These are phyloP conservation scores for Cryphonectria carpinicola DNA, from an alignment of 2,329 filamentous ascomycete genomes.

Conservation along the genomic window DNA sequence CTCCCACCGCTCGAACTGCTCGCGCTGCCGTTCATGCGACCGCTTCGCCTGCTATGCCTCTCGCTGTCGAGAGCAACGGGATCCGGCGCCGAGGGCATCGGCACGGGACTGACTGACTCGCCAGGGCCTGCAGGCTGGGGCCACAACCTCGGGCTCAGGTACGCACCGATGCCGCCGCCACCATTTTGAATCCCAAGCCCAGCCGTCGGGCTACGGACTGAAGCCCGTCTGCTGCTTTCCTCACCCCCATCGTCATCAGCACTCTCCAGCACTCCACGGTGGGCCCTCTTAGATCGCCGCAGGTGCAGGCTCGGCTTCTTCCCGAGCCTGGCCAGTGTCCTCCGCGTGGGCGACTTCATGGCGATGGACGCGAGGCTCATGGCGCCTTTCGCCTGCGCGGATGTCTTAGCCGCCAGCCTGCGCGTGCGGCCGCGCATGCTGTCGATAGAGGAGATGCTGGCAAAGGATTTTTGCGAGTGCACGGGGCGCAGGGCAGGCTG, in stretches of 20 bases:
- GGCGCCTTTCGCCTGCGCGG: slow-evolving; percentile 23
- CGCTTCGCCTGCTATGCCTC: slow-evolving; percentile 16
- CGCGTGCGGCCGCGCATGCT: slow-evolving; percentile 20
- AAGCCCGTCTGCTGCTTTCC: not conserved
- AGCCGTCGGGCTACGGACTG: not conserved
- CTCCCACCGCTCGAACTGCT: slow-evolving; percentile 15
- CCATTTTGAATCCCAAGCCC: not conserved
- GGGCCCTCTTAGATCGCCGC: slow-evolving; percentile 12
- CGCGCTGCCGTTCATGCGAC: slow-evolving; percentile 16
- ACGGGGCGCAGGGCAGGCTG: slow-evolving; percentile 23
- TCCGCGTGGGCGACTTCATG: slow-evolving; percentile 17
- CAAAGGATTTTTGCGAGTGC: slow-evolving; percentile 25
- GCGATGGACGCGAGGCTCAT: slow-evolving; percentile 24
- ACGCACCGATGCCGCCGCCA: slow-evolving; percentile 2
- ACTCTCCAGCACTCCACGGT: slow-evolving; percentile 21
- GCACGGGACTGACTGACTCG: not conserved
- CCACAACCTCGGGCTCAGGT: slow-evolving; percentile 22
- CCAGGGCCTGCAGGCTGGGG: slow-evolving; percentile 13
- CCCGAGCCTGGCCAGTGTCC: slow-evolving; percentile 19
- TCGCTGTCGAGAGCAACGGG: slow-evolving; percentile 22
- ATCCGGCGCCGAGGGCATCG: slow-evolving; percentile 3
- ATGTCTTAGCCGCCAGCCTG: slow-evolving; percentile 23
- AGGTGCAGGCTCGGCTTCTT: slow-evolving; percentile 22
- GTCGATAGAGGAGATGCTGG: slow-evolving; percentile 23
- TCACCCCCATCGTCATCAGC: slow-evolving; percentile 2